Percentiles rank a stretch among this genome's conserved stretches.
phyloP scores from a whole-genome alignment of 208 protist genomes.

The Crithidia mellificae region DNA sequence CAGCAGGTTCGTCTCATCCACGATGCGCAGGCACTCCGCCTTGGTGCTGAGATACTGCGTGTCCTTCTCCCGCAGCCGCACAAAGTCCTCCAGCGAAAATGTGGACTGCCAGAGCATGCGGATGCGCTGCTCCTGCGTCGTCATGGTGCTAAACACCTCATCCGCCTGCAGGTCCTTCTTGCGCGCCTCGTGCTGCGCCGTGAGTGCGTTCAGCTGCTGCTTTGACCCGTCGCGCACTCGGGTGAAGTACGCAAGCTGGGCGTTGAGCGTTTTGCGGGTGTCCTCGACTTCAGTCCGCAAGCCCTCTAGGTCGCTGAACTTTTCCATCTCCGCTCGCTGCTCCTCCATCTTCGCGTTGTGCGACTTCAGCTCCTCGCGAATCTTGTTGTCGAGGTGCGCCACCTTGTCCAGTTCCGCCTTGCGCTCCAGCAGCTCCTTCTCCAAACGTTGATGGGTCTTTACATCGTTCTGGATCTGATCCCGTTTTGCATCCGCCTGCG shows the following conservation, averaged over 20 bases:
- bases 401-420: slow-evolving; percentile 91
- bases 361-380: slow-evolving; percentile 83
- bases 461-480: slow-evolving; percentile 83
- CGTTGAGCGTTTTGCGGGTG: slow-evolving; percentile 47
- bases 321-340: slow-evolving; percentile 78
- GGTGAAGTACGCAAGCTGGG: slow-evolving; percentile 60
- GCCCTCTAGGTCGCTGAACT: slow-evolving; percentile 76
- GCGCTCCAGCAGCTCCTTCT: slow-evolving; percentile 89
- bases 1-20: slow-evolving; percentile 84
- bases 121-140: slow-evolving; percentile 84
- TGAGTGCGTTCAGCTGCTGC: slow-evolving; percentile 67
- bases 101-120: slow-evolving; percentile 86
- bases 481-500: slow-evolving; percentile 76
- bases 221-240: slow-evolving; percentile 76
- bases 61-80: slow-evolving; percentile 87
- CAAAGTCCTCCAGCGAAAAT: slow-evolving; percentile 88
- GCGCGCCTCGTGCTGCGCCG: slow-evolving; percentile 48
- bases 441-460: slow-evolving; percentile 82
- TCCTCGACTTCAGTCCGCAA: slow-evolving; percentile 70
- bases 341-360: slow-evolving; percentile 79
- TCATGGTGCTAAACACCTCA: slow-evolving; percentile 54
- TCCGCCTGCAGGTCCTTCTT: slow-evolving; percentile 59
- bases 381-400: slow-evolving; percentile 84
- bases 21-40: slow-evolving; percentile 79
- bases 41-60: slow-evolving; percentile 84